Percentiles rank a stretch among this genome's conserved stretches.
phyloP scores from a whole-genome alignment of 352 stramenopile genomes.

The Globisporangium lucens region DNA sequence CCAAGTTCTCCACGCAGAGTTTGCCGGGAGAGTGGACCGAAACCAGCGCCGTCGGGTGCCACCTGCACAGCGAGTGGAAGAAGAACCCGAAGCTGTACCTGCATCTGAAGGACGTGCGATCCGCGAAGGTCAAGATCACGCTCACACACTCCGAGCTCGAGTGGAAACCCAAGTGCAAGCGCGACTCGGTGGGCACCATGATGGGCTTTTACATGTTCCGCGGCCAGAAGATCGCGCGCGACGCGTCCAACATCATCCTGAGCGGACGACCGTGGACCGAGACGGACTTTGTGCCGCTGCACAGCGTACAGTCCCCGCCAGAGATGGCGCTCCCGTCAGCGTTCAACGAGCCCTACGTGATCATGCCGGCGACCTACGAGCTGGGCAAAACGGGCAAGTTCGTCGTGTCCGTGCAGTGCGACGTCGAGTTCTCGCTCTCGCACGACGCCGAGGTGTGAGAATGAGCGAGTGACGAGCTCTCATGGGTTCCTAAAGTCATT shows the following conservation, averaged over 20 bases:
- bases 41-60: conserved; percentile 56
- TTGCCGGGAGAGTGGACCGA: conserved; percentile 77
- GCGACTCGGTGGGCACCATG: conserved; percentile 85
- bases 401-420: conserved; percentile 79
- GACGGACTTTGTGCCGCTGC: conserved; percentile 82
- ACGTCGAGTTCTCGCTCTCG: conserved; percentile 77
- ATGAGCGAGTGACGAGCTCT: background rate
- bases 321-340: conserved; percentile 60
- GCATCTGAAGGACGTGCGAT: conserved; percentile 62
- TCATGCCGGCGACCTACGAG: conserved; percentile 89
- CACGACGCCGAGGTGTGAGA: conserved; percentile 22
- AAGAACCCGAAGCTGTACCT: conserved; percentile 87
- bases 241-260: conserved; percentile 43
- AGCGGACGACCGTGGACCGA: conserved; percentile 75
- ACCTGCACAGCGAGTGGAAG: conserved; percentile 83
- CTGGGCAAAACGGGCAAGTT: conserved; percentile 75
- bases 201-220: conserved; percentile 89
- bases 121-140: conserved; percentile 73
- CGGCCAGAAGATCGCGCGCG: conserved; percentile 41
- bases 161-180: conserved; percentile 79
- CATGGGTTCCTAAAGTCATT: too few relatives aligned
- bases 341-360: conserved; percentile 83
- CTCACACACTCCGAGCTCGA: conserved; percentile 79
- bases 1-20: conserved; percentile 64
- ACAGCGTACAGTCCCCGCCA: conserved; percentile 62